phyloP scores from a whole-genome alignment of 2,329 filamentous ascomycete species.

The Pseudogymnoascus sp. region DNA sequence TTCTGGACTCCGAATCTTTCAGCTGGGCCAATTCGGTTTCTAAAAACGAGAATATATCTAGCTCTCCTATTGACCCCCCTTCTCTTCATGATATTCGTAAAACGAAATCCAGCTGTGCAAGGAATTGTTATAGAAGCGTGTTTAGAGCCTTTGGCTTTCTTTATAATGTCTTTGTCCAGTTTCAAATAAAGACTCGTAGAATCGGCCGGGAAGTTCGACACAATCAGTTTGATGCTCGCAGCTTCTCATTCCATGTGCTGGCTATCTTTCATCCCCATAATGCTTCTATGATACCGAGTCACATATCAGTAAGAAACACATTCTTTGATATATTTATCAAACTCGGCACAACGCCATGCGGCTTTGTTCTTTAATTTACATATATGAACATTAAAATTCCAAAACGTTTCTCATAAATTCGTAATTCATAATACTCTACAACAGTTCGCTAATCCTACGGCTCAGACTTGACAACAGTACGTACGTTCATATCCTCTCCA shows the following conservation, averaged over 20 bases:
- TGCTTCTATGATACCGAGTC: background rate
- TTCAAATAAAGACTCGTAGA: background rate
- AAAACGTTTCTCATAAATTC: background rate
- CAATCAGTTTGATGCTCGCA: background rate
- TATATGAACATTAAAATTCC: background rate
- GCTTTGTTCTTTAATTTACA: background rate
- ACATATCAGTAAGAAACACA: background rate
- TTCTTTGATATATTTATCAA: background rate
- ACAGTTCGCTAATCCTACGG: background rate
- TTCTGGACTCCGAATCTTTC: background rate
- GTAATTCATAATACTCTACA: background rate
- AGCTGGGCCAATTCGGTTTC: background rate
- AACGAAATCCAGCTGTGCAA: background rate
- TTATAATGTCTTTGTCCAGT: background rate
- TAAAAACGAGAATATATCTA: background rate
- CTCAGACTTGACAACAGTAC: background rate
- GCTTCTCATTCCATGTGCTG: background rate
- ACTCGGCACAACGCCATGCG: background rate
- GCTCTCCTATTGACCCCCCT: background rate
- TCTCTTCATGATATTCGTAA: background rate
- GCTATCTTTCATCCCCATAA: background rate
- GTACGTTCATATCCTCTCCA: background rate
- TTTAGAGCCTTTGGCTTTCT: background rate
- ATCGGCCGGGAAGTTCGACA: background rate
- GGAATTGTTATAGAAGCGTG: background rate